Conservation (phyloP, 2,329 filamentous ascomycete species). For the Aspergillus candidus region DNA sequence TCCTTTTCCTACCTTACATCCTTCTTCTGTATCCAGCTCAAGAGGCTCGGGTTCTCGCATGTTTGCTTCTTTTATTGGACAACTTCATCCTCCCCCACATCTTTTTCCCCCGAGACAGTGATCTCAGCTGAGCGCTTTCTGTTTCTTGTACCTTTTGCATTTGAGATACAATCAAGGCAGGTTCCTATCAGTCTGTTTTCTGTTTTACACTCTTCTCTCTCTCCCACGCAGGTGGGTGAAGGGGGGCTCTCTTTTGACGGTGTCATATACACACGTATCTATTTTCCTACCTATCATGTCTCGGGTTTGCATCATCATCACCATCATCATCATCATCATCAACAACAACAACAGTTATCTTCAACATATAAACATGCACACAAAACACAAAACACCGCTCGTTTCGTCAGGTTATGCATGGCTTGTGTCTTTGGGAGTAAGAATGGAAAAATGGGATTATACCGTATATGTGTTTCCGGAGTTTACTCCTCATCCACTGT, state of each 20-base stretch:
- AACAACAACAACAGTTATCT: neutral
- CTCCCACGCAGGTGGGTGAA: neutral
- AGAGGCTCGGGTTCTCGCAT: slow-evolving; percentile 3
- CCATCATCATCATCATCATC: slow-evolving; percentile 1
- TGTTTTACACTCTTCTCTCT: slow-evolving; percentile 5
- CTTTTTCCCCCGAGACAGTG: slow-evolving; percentile 15
- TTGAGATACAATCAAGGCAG: slow-evolving; percentile 25
- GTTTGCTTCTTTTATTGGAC: slow-evolving; percentile 9
- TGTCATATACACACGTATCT: too few species aligned
- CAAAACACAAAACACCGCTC: too few species aligned
- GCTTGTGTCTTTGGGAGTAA: too few species aligned
- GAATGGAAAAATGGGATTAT: too few species aligned
- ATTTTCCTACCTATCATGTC: slow-evolving; percentile 2
- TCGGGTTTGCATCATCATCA: slow-evolving; percentile 4
- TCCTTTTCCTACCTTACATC: slow-evolving; percentile 14
- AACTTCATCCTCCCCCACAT: slow-evolving; percentile 5
- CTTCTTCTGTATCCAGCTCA: slow-evolving; percentile 11
- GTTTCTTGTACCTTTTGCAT: slow-evolving; percentile 24
- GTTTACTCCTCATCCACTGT: too few species aligned
- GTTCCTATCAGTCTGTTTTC: slow-evolving; percentile 19
- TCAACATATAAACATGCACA: too few species aligned
- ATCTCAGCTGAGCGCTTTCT: slow-evolving; percentile 27
- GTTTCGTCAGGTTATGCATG: too few species aligned
- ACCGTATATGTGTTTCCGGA: too few species aligned
- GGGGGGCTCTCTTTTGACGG: slow-evolving; percentile 1